phyloP scores from a whole-genome alignment of 495 filamentous ascomycete species.

The Neurospora sp. region DNA sequence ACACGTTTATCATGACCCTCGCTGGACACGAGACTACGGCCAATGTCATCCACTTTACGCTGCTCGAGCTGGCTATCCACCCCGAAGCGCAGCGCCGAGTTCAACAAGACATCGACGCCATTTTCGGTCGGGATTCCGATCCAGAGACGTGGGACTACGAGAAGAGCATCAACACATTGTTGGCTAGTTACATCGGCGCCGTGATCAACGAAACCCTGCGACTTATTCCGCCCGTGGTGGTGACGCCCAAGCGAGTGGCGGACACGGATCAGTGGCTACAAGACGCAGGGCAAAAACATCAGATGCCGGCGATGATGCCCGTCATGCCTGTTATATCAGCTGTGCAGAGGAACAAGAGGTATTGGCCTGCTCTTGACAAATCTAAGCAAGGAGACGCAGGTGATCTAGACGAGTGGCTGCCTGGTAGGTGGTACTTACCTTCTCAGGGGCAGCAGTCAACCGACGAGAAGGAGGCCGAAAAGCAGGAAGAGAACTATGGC shows the following conservation, averaged over 20 bases:
- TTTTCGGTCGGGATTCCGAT: constrained; percentile 37
- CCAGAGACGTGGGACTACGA: constrained; percentile 54
- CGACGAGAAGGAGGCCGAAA: constrained; percentile 8
- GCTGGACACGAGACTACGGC: constrained; percentile 68
- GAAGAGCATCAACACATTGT: constrained; percentile 40
- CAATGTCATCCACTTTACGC: constrained; percentile 52
- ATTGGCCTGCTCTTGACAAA: constrained; percentile 42
- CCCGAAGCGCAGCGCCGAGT: constrained; percentile 45
- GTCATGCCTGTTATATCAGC: constrained; percentile 16
- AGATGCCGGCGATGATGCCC: constrained; percentile 41
- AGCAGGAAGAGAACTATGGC: constrained; percentile 43
- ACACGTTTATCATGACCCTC: constrained; percentile 61
- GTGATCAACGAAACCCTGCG: constrained; percentile 60
- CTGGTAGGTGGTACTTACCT: constrained; percentile 36
- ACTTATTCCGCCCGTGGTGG: constrained; percentile 48
- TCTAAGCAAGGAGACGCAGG: constrained; percentile 25
- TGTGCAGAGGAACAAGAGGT: constrained; percentile 50
- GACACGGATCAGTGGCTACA: constrained; percentile 32
- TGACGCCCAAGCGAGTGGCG: constrained; percentile 49
- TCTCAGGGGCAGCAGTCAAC: neutral
- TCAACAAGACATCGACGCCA: constrained; percentile 50
- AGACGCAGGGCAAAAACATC: constrained; percentile 31
- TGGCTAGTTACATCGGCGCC: constrained; percentile 53
- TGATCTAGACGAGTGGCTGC: constrained; percentile 38
- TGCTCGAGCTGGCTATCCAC: constrained; percentile 52